Conservation (phyloP, 192 early-diverging fungal genomes). For the Podila epicladia region DNA sequence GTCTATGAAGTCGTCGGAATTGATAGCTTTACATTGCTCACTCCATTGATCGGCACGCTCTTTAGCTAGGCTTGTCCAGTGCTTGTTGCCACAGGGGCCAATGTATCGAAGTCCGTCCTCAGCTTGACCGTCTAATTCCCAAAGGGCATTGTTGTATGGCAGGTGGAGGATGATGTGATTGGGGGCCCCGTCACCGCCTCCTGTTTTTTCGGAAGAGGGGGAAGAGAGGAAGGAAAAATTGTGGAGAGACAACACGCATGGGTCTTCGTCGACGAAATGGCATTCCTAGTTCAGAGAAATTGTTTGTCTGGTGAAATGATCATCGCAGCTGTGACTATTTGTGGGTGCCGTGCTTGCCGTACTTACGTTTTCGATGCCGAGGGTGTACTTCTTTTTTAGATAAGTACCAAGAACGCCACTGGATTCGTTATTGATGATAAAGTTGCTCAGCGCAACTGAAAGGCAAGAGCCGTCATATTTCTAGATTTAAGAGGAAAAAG, state of each 20-base stretch:
- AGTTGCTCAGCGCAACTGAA: no score
- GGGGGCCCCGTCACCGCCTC: neutral
- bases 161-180: neutral
- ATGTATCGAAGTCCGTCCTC: neutral
- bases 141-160: neutral
- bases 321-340: neutral
- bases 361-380: neutral
- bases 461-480: no score
- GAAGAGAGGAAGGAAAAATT: neutral
- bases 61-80: neutral
- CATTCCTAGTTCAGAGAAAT: neutral
- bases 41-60: neutral
- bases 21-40: neutral
- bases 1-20: neutral
- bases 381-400: neutral
- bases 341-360: neutral
- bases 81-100: neutral
- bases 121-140: neutral
- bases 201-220: neutral
- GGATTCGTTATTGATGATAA: neutral
- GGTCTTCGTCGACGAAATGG: neutral
- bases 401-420: constrained; percentile 9
- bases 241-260: neutral
- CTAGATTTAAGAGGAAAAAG: neutral
- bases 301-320: neutral